Evolutionary conservation across 306 rosid species (phyloP), one percentile per base, ranked within the genome.

Genomic region (Alnus rubra): DNA sequence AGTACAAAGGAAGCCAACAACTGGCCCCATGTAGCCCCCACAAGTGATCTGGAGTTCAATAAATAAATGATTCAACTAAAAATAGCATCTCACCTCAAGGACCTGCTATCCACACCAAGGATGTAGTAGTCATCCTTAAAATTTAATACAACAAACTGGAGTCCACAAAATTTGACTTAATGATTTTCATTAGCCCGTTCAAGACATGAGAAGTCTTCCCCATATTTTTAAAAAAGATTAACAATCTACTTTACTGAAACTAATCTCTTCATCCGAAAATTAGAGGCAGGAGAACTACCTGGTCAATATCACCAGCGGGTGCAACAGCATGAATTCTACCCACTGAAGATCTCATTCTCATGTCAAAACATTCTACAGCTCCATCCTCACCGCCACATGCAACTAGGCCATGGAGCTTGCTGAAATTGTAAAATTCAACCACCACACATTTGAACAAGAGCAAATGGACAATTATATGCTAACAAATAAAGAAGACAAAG

Each of bases 321-420:
- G 90, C 90, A 28, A 86, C 85, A 58, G 95, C 94, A 87, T 92
- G 90, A 68, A 95, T 87, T 90, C 98, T 92, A 77, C 97, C 98
- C 84, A 87, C 85, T 47, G 98, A 91, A 83, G 96, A 90, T 84
- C 88, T 92, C 71, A 77, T 84, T 54, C 98, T 91, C 82, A 79
- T 78, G 87, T 95, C 98, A 84, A 95, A 92, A 85, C 98, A 92
- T 83, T 95, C 98, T 63, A 95, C 91, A 37, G 91, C 93, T 55
- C 98, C 98, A 84, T 95, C 98, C 65, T 91, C 98, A 48, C 98
- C 98, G 11, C 98, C 98, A 79, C 98, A 92, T 68, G 97, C 97
- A 88, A 95, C 88, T 77, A 95, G 71, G 69, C 98, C 98, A 82
- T 92, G 98, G 74, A 88, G 47, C 85, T 95, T 90, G 90, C 98